Conservation (phyloP, 192 early-diverging fungal species). For the Linnemannia schmuckeri region DNA sequence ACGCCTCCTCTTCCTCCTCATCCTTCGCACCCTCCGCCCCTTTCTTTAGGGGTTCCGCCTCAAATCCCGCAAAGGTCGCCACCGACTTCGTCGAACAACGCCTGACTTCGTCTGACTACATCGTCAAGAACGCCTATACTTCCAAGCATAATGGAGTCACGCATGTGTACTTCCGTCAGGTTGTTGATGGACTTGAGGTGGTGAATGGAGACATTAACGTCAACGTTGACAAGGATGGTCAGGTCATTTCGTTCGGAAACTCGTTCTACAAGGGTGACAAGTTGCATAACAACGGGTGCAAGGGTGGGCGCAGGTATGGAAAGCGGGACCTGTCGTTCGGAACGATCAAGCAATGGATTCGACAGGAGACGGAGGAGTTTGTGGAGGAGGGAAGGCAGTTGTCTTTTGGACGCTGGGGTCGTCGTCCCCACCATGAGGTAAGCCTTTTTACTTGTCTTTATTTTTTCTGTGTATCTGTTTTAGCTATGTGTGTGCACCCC, state of each 20-base stretch:
- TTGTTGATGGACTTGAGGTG: conserved; percentile 76
- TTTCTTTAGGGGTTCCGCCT: conserved; percentile 28
- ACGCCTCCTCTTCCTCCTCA: neutral
- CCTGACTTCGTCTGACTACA: conserved; percentile 59
- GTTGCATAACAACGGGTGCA: neutral
- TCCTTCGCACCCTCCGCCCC: neutral
- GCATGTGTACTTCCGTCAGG: conserved; percentile 89
- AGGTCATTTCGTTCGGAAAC: conserved; percentile 80
- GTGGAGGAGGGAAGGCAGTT: conserved; percentile 39
- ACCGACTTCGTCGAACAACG: conserved; percentile 60
- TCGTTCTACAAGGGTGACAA: conserved; percentile 67
- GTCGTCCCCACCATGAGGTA: conserved; percentile 18
- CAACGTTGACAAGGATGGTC: conserved; percentile 77
- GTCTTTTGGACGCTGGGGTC: conserved; percentile 33
- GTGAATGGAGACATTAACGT: conserved; percentile 88
- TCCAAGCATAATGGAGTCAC: conserved; percentile 81
- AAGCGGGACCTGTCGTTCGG: conserved; percentile 48
- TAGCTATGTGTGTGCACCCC: neutral
- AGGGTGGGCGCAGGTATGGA: neutral
- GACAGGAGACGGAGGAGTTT: conserved; percentile 28
- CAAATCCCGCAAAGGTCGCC: conserved; percentile 58
- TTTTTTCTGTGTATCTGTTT: neutral
- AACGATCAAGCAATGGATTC: conserved; percentile 65
- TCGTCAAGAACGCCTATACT: conserved; percentile 77
- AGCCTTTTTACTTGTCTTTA: neutral